These are phyloP conservation scores for Lathyrus sativus DNA, from an alignment of 306 rosid genomes.

Conservation along the genomic window DNA sequence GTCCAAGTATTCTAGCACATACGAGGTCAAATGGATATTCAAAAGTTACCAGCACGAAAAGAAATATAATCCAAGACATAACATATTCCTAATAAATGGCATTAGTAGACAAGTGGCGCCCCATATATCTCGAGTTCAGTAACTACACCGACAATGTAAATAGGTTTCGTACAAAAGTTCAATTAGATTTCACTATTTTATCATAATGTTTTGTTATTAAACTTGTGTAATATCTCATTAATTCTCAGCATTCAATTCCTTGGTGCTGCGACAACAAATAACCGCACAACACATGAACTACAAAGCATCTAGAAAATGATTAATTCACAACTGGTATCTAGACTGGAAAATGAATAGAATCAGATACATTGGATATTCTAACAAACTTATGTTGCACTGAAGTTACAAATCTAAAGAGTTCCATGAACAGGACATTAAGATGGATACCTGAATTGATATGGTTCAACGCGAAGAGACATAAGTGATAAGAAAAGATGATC, in stretches of 20 bases:
- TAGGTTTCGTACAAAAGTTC: neutral
- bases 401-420: neutral
- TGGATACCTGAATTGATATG: conserved; percentile 8
- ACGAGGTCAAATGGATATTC: conserved; percentile 18
- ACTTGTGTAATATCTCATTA: neutral
- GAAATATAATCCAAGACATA: neutral
- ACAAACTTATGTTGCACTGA: neutral
- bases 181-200: neutral
- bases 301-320: conserved; percentile 10
- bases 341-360: conserved; percentile 16
- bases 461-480: conserved; percentile 3
- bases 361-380: neutral
- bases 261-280: conserved; percentile 15
- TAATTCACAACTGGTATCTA: conserved; percentile 7
- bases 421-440: neutral
- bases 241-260: neutral
- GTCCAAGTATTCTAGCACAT: neutral
- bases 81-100: neutral
- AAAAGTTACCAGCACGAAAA: conserved; percentile 3
- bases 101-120: conserved; percentile 4
- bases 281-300: neutral
- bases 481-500: conserved; percentile 7
- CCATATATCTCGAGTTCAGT: neutral
- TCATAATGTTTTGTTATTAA: neutral
- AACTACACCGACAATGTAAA: neutral